A percentile compares a stretch with the other conserved stretches of the same genome.
Conservation (phyloP, 2,329 filamentous ascomycete species). For the Monosporascus sp. region DNA sequence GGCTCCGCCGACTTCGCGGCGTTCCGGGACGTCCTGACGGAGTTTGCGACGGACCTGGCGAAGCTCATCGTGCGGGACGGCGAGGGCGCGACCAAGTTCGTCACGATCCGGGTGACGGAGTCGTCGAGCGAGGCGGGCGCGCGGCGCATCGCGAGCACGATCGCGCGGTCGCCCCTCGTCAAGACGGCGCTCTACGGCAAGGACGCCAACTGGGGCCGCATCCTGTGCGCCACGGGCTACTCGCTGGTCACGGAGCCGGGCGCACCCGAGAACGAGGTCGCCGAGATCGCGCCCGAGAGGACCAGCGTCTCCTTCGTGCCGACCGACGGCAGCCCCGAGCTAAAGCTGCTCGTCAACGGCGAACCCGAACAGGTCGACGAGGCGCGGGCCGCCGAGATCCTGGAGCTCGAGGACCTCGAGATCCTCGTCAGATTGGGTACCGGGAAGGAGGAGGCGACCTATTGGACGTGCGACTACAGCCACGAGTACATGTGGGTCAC, state of each 20-base stretch:
- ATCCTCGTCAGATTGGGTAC: conserved; percentile 71
- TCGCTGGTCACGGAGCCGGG: conserved; percentile 56
- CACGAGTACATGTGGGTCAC: conserved; percentile 61
- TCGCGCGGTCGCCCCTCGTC: conserved; percentile 86
- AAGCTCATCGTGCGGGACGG: conserved; percentile 94
- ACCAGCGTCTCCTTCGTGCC: conserved; percentile 78
- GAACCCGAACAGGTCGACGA: conserved; percentile 79
- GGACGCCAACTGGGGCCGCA: conserved; percentile 97
- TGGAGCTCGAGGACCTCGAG: conserved; percentile 73
- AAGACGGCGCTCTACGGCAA: conserved; percentile 97
- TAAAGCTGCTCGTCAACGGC: conserved; percentile 72
- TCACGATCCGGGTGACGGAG: conserved; percentile 80
- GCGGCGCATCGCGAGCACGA: conserved; percentile 75
- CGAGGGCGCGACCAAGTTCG: conserved; percentile 97
- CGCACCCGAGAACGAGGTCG: conserved; percentile 51
- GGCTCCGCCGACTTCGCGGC: conserved; percentile 59
- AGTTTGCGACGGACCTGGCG: conserved; percentile 77
- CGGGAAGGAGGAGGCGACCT: conserved; percentile 61
- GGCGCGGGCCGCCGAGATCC: conserved; percentile 67
- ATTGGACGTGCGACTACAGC: conserved; percentile 85
- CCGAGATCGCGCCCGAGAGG: conserved; percentile 57
- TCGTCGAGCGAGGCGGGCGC: conserved; percentile 65
- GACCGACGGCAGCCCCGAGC: conserved; percentile 67
- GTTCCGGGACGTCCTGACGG: conserved; percentile 65
- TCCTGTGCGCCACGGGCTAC: conserved; percentile 91